Evolutionary conservation across 306 rosid genomes (phyloP).

Genomic region (Cucurbita moschata): DNA sequence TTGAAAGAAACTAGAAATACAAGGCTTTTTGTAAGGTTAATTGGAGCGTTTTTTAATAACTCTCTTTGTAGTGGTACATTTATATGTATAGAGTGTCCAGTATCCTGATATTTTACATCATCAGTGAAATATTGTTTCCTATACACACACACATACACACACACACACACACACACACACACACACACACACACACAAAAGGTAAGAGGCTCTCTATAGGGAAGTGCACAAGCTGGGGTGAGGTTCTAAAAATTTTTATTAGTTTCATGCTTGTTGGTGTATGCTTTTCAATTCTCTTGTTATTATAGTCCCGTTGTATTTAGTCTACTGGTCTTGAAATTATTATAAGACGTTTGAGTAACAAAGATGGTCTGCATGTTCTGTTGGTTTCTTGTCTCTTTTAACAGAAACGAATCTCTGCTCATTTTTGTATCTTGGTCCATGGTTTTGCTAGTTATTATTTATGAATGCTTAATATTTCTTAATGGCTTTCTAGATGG

Average conservation of each 20-base stretch:
- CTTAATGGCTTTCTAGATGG: conserved; percentile 42
- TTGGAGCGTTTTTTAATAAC: background rate
- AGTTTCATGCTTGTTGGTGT: background rate
- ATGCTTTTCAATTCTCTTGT: background rate
- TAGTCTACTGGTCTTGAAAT: background rate
- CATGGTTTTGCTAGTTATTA: background rate
- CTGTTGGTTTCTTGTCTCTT: background rate
- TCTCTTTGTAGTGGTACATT: background rate
- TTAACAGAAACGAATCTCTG: background rate
- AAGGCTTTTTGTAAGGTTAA: background rate
- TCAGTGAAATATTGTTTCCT: background rate
- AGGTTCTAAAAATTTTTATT: background rate
- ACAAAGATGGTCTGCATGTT: background rate
- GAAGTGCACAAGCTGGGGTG: background rate
- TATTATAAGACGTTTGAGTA: background rate
- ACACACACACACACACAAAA: too few relatives aligned
- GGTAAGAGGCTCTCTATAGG: background rate
- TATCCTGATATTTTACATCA: background rate
- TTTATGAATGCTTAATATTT: background rate
- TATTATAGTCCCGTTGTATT: background rate
- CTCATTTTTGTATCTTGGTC: background rate
- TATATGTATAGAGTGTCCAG: background rate
- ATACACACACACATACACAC: background rate
- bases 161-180: background rate
- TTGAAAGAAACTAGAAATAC: background rate